Base-by-base conservation (phyloP, 805 yeast genomes). In the Blastobotrys americana region DNA sequence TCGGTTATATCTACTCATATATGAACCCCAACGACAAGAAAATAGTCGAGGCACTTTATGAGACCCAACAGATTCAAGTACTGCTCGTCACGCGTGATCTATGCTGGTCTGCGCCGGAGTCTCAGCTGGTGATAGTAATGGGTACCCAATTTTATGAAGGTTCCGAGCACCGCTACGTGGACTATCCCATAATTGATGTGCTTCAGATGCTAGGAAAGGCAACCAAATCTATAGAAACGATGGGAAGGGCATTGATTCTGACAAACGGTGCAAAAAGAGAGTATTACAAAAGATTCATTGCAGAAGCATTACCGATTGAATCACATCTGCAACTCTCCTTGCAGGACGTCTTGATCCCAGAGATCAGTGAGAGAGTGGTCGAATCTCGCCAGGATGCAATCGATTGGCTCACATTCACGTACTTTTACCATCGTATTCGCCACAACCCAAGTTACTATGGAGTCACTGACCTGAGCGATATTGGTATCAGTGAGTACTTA, bases 391-490 rank as follows among this genome's bases (percentile, higher is more conserved):
- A 89, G 55, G 93, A 84, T 53, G 85, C 95, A 55, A 76, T 93
- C 47, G 96, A 90, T 56, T 87, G 95, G 94, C 57, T 93, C 27
- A 84, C 96, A 0, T 85, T 76, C 59, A 74, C 95, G 0, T 84
- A 80, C 54, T 84, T 89, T 56, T 93, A 86, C 63, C 71, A 94
- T 51, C 70, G 97, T 41, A 60, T 93, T 17, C 82, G 78, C 45
- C 71, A 76, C 28, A 93, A 93, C 60, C 97, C 98, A 3, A 78
- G 93, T 47, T 93, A 75, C 59, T 93, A 93, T 58, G 96, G 88
- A n/a, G 74, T 86, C 5, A 69, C 68, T 34, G 84, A 81, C 48
- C 68, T 72, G 2, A 66, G 84, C 1, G 77, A 77, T 37, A 63
- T 73, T 23, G 95, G 94, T 0, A 61, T 90, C 4, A 86, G 95